Evolutionary conservation across 208 protist genomes (phyloP).

Genomic region (Porcisia hertigi): DNA sequence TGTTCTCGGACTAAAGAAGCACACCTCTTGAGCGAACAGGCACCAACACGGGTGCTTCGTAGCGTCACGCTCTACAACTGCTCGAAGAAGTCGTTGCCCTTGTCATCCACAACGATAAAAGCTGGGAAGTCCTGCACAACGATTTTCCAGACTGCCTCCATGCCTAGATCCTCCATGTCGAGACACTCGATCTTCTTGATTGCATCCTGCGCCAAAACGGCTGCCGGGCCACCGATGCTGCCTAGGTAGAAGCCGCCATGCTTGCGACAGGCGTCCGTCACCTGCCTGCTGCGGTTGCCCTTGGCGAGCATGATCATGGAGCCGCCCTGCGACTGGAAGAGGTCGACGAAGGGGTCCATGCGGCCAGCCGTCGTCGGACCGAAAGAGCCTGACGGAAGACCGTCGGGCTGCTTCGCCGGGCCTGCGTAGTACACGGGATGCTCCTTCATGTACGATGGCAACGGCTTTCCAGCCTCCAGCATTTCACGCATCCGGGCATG

Average conservation of each 20-base stretch:
- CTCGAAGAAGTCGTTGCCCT: slow-evolving; percentile 97
- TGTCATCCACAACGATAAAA: slow-evolving; percentile 98
- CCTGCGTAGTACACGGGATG: slow-evolving; percentile 98
- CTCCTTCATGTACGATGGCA: slow-evolving; percentile 95
- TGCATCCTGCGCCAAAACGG: slow-evolving; percentile 92
- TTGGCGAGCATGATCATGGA: slow-evolving; percentile 96
- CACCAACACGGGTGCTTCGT: not conserved
- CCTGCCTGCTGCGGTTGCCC: slow-evolving; percentile 93
- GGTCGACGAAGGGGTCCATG: slow-evolving; percentile 96
- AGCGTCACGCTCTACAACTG: slow-evolving; percentile 45
- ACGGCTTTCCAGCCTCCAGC: slow-evolving; percentile 81
- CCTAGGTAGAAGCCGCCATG: slow-evolving; percentile 97
- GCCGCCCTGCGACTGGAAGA: slow-evolving; percentile 92
- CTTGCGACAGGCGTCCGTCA: slow-evolving; percentile 94
- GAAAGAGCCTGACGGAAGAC: slow-evolving; percentile 94
- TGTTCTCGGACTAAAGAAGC: no score
- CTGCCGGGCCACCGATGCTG: slow-evolving; percentile 96
- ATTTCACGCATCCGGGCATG: slow-evolving; percentile 95
- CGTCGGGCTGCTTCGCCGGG: slow-evolving; percentile 97
- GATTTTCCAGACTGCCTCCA: slow-evolving; percentile 95
- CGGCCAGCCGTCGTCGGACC: slow-evolving; percentile 96
- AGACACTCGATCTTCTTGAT: slow-evolving; percentile 95
- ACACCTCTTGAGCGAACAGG: no score
- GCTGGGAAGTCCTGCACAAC: slow-evolving; percentile 97
- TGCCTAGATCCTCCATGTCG: slow-evolving; percentile 91